Base-by-base conservation (phyloP, 2,329 filamentous ascomycete genomes). In the Diaporthe batatas region DNA sequence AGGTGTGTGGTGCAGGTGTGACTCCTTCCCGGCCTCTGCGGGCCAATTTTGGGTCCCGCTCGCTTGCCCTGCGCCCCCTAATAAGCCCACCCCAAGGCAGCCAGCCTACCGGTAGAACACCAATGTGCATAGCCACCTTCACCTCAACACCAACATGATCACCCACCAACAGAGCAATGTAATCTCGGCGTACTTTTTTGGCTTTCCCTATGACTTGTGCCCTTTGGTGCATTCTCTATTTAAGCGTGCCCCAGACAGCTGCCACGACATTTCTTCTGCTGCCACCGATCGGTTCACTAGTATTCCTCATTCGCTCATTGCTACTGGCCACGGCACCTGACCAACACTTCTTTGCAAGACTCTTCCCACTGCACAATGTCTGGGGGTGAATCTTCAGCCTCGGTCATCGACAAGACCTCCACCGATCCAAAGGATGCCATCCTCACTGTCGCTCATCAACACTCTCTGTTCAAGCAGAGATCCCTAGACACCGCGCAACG, bases 11-110 rank as follows among this genome's bases (percentile, higher is more conserved):
- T n/a, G 36, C 39, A 21, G 16, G 23, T 47, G 39, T 62, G 58
- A 62, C 58, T 47, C 58, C 58, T 47, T 10, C 8, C 58, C 58
- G 58, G 16, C 36, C 58, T 32, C 11, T 12, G 58, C 44, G 58
- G 58, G 39, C n/a, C 58, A 16, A 32, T 12, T 23, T 18, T 32
- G 58, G 57, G 57, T 7, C 23, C 23, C 10, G 14, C 42, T 18
- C 16, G 58, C 57, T 42, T 29, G 23, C 39, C 58, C 58, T 62
- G 58, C 58, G 58, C 58, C 58, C 25, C 36, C n/a, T 7, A 16
- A 39, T 42, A 62, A 14, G 29, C 25, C 23, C 23, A 59, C 18
- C n/a, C 4, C 16, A 6, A 18, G 42, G 42, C 42, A 44, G 42
- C 42, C 16, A n/a, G n/a, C n/a, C n/a, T 44, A 29, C 6, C 2